Conservation (phyloP, 305 asterid genomes). For the Fraxinus sp. region DNA sequence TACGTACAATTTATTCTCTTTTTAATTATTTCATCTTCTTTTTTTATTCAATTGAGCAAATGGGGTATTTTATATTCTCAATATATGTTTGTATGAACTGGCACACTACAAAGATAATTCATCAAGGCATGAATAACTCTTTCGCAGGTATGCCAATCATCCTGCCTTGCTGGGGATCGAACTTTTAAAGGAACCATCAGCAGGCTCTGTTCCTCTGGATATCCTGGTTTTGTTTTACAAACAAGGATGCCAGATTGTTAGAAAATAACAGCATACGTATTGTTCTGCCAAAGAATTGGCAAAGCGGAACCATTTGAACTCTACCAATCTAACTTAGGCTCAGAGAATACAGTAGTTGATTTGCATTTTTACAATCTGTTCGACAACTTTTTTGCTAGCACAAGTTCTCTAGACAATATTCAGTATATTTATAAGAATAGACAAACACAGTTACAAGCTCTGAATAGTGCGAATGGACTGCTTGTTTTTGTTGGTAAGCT, state of each 20-base stretch:
- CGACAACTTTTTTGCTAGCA: conserved; percentile 45
- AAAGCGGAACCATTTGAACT: conserved; percentile 68
- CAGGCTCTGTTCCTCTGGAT: conserved; percentile 58
- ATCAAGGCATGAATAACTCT: background rate
- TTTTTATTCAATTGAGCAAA: background rate
- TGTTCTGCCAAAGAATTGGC: conserved; percentile 79
- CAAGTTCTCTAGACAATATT: conserved; percentile 53
- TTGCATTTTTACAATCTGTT: conserved; percentile 76
- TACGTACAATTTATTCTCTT: background rate
- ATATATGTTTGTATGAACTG: background rate
- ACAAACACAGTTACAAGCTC: conserved; percentile 59
- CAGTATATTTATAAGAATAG: conserved; percentile 54
- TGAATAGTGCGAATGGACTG: conserved; percentile 65
- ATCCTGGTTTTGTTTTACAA: conserved; percentile 58
- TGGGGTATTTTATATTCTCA: background rate
- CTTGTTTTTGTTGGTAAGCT: conserved; percentile 64
- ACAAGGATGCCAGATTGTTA: conserved; percentile 61
- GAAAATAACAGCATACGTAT: conserved; percentile 64
- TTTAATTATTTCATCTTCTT: background rate
- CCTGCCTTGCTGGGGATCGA: conserved; percentile 79
- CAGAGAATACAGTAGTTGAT: conserved; percentile 59
- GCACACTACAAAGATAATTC: background rate
- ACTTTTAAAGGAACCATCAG: conserved; percentile 80
- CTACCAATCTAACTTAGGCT: conserved; percentile 58
- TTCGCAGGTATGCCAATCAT: conserved; percentile 60